Base-by-base conservation (phyloP, 1,284 basidiomycete species). In the Rhodofomes roseus region DNA sequence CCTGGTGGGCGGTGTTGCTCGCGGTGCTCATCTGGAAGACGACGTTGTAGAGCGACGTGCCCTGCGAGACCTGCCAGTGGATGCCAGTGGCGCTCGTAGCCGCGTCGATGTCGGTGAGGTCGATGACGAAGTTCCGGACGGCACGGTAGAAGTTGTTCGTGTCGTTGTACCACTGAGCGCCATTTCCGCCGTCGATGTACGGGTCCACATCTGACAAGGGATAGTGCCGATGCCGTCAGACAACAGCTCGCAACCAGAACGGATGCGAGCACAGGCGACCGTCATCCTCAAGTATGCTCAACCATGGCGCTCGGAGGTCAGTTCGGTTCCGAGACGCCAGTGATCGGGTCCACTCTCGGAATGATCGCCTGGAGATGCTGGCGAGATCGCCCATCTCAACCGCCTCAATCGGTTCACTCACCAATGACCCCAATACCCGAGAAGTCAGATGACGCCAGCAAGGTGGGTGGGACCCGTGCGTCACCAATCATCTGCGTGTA, bases 61-160 rank as follows among this genome's bases (percentile, higher is more conserved):
- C 83, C 70, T 93, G 90, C 18, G 89, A 82, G 27, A 92, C 86
- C 73, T 91, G 87, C 84, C 89, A 91, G 65, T 92, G 88, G 46
- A 90, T 76, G 36, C 85, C 88, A 27, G 85, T 89, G 12, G 81
- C 85, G 5, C 59, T 70, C 11, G 74, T 74, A 16, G 75, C 69
- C 0, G 83, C 74, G 20, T 85, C 81, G 62, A 88, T 80, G 59
- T 68, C 67, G 27, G 71, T 74, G 53, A 79, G 69, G 67, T 83
- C 81, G 66, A 84, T 80, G 39, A 84, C 79, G 58, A 88, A 81
- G 69, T 88, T 87, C 61, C 86, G 76, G 29, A 88, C 79, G 12
- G 83, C 84, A 43, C 83, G 80, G 72, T 81, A 82, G 76, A 89
- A 89, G 73, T 88, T 89, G 72, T 88, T 86, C 66, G 86, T 84